These are phyloP conservation scores for Cicer pinnatifidum DNA, from an alignment of 306 rosid species.

Conservation along the genomic window DNA sequence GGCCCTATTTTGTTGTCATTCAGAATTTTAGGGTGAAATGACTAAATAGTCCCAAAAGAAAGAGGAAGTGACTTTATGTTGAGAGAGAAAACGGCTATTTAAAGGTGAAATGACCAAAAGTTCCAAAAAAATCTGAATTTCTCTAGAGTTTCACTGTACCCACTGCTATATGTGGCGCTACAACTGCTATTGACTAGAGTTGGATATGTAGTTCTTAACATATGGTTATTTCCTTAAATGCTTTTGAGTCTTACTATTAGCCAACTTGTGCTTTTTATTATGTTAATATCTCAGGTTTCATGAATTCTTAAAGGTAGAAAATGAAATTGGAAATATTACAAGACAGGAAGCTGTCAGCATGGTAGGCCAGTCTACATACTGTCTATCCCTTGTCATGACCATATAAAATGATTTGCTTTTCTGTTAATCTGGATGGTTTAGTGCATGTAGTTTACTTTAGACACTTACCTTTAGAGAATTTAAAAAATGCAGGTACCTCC, in stretches of 20 bases:
- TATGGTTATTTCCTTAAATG: slow-evolving; percentile 12
- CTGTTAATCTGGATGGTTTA: background rate
- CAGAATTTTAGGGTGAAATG: background rate
- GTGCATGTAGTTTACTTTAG: slow-evolving; percentile 33
- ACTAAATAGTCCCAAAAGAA: background rate
- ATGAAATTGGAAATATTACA: slow-evolving; percentile 96
- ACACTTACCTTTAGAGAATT: slow-evolving; percentile 22
- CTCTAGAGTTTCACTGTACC: background rate
- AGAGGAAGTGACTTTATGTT: background rate
- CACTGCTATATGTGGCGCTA: background rate
- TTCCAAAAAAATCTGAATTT: background rate
- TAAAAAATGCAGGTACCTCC: slow-evolving; percentile 79
- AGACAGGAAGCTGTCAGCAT: slow-evolving; percentile 99
- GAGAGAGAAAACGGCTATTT: background rate
- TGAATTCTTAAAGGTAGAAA: slow-evolving; percentile 90
- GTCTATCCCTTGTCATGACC: slow-evolving; percentile 31
- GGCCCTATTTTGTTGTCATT: background rate
- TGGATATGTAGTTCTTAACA: slow-evolving; percentile 23
- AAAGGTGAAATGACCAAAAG: background rate
- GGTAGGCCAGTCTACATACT: slow-evolving; percentile 62
- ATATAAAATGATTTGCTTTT: background rate
- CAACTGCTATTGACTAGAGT: background rate
- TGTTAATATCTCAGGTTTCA: slow-evolving; percentile 76
- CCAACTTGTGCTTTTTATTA: slow-evolving; percentile 38
- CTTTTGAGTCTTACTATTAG: slow-evolving; percentile 22